A percentile compares a stretch with the other conserved stretches of the same genome.
Conservation (phyloP, 306 rosid genomes). For the Cicer cuneatum region DNA sequence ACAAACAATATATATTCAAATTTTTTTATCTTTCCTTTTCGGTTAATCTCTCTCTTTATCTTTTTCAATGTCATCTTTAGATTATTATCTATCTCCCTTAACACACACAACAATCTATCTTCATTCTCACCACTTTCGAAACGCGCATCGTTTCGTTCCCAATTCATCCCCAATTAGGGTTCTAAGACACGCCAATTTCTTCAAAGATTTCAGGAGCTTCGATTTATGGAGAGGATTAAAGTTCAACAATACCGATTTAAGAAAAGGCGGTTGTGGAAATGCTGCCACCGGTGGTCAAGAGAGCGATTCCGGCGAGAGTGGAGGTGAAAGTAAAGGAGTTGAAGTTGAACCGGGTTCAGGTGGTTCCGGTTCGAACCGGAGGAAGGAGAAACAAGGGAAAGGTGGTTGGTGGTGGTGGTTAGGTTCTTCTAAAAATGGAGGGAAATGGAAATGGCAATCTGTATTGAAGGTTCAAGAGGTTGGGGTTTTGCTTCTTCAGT, state of each 20-base stretch:
- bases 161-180: conserved; percentile 43
- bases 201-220: conserved; percentile 52
- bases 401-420: conserved; percentile 79
- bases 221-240: conserved; percentile 60
- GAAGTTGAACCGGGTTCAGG: conserved; percentile 60
- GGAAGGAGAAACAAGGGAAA: conserved; percentile 72
- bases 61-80: conserved; percentile 66
- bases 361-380: conserved; percentile 62
- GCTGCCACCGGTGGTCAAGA: conserved; percentile 61
- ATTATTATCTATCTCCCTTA: conserved; percentile 59
- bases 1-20: conserved; percentile 32
- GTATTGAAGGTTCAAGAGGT: conserved; percentile 87
- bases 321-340: conserved; percentile 71
- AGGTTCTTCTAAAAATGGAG: conserved; percentile 68
- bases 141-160: conserved; percentile 50
- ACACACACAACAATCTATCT: conserved; percentile 56
- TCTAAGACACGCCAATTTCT: conserved; percentile 39
- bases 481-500: conserved; percentile 83
- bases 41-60: background rate
- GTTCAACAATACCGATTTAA: conserved; percentile 40
- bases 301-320: conserved; percentile 79
- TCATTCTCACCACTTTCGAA: conserved; percentile 53
- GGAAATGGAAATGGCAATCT: conserved; percentile 95
- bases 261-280: conserved; percentile 39
- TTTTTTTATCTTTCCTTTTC: background rate